phyloP scores from a whole-genome alignment of 192 early-diverging fungal genomes.

The Pilaira anomala region DNA sequence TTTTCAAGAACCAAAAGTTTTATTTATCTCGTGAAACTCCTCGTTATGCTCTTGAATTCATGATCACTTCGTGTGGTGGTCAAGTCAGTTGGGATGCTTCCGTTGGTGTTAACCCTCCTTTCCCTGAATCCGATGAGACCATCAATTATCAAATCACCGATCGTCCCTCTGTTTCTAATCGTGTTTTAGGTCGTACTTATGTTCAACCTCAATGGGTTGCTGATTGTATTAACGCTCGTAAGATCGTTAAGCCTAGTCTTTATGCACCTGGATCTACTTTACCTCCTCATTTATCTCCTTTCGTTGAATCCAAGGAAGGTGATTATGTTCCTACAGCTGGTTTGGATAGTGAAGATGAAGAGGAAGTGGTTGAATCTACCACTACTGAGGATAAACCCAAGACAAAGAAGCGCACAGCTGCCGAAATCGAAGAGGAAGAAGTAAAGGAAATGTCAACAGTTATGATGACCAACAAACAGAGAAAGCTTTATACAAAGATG shows the following conservation, averaged over 20 bases:
- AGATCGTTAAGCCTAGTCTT: slow-evolving; percentile 55
- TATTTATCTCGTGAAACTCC: slow-evolving; percentile 95
- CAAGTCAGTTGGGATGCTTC: slow-evolving; percentile 85
- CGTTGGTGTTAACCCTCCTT: slow-evolving; percentile 76
- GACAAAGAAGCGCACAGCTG: slow-evolving; percentile 54
- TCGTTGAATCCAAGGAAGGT: slow-evolving; percentile 79
- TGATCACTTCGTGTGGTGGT: slow-evolving; percentile 87
- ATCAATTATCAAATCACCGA: slow-evolving; percentile 92
- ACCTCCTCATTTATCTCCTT: slow-evolving; percentile 93
- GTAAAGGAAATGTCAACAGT: slow-evolving; percentile 77
- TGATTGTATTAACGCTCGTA: slow-evolving; percentile 86
- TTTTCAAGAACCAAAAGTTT: slow-evolving; percentile 69
- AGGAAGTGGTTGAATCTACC: slow-evolving; percentile 65
- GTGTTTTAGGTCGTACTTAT: slow-evolving; percentile 67
- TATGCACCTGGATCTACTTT: slow-evolving; percentile 82
- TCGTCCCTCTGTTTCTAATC: slow-evolving; percentile 66
- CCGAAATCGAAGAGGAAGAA: slow-evolving; percentile 51
- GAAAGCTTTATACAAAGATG: slow-evolving; percentile 76
- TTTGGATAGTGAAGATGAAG: slow-evolving; percentile 37
- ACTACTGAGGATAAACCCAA: slow-evolving; percentile 47
- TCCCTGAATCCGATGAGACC: slow-evolving; percentile 69
- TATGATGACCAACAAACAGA: slow-evolving; percentile 86
- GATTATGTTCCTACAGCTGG: slow-evolving; percentile 77
- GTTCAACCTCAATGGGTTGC: slow-evolving; percentile 99
- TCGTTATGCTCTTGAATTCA: slow-evolving; percentile 87